Percentiles rank a stretch among this genome's conserved stretches.
phyloP scores from a whole-genome alignment of 129 eudicot species.

The Arctium lappa region DNA sequence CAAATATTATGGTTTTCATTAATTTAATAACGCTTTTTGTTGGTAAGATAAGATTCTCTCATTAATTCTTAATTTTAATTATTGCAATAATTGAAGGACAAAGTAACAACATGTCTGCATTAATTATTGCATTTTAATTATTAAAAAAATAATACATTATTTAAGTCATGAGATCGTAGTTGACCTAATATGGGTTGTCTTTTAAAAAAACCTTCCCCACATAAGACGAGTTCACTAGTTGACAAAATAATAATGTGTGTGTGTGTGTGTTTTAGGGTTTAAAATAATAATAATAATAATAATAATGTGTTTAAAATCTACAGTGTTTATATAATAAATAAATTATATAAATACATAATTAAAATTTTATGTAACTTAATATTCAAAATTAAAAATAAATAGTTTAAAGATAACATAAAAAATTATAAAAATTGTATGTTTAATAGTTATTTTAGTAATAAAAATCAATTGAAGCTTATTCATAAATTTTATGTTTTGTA shows the following conservation, averaged over 20 bases:
- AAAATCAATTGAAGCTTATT: no score
- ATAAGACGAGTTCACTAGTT: constrained; percentile 20
- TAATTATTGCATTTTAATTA: constrained; percentile 2
- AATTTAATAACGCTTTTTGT: constrained; percentile 2
- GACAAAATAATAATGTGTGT: background rate
- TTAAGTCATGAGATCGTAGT: constrained; percentile 5
- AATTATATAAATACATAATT: background rate
- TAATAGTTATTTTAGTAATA: no score
- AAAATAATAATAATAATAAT: no score
- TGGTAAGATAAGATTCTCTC: constrained; percentile 22
- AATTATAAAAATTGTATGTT: no score
- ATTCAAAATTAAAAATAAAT: background rate
- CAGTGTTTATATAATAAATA: background rate
- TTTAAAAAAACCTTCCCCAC: constrained; percentile 16
- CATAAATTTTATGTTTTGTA: no score
- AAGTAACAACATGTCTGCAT: constrained; percentile 20
- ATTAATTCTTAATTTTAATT: constrained; percentile 13
- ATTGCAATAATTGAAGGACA: constrained; percentile 33
- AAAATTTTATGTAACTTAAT: background rate
- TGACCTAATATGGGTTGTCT: constrained; percentile 24
- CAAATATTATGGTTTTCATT: background rate
- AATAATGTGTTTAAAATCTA: no score
- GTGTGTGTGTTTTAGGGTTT: no score
- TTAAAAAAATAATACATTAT: background rate
- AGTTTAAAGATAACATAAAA: background rate